Evolutionary conservation across 2,329 filamentous ascomycete species (phyloP).

Genomic region (Sclerotinia spermophila): DNA sequence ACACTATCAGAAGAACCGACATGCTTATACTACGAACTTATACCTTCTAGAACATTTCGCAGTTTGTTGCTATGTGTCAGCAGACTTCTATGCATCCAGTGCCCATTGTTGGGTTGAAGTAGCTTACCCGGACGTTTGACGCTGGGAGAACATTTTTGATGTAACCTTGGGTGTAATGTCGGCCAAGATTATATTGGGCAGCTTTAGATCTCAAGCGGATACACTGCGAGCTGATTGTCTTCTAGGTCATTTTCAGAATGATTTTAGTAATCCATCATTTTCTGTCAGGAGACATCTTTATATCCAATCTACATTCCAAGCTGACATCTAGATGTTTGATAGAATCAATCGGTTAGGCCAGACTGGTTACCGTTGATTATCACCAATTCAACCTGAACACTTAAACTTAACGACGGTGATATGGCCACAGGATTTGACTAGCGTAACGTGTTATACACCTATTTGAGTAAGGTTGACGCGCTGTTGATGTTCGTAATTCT

Average conservation of each 20-base stretch:
- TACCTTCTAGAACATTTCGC: background rate
- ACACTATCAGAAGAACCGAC: background rate
- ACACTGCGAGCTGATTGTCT: background rate
- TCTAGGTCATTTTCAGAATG: background rate
- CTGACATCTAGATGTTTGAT: background rate
- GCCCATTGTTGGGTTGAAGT: background rate
- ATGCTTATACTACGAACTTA: background rate
- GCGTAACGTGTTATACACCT: background rate
- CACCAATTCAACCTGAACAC: too few relatives aligned
- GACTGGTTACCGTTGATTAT: background rate
- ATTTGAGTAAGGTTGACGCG: slow-evolving; percentile 1
- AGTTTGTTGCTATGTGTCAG: background rate
- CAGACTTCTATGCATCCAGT: background rate
- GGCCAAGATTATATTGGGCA: background rate
- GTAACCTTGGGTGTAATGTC: background rate
- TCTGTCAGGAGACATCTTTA: background rate
- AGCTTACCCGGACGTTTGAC: background rate
- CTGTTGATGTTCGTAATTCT: background rate
- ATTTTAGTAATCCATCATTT: background rate
- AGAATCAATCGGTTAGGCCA: background rate
- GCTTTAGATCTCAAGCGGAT: background rate
- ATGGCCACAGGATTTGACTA: background rate
- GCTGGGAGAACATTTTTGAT: too few relatives aligned
- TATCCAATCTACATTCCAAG: background rate
- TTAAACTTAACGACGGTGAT: background rate